Conservation (phyloP, 2,329 filamentous ascomycete species). For the Venturia pyrina region DNA sequence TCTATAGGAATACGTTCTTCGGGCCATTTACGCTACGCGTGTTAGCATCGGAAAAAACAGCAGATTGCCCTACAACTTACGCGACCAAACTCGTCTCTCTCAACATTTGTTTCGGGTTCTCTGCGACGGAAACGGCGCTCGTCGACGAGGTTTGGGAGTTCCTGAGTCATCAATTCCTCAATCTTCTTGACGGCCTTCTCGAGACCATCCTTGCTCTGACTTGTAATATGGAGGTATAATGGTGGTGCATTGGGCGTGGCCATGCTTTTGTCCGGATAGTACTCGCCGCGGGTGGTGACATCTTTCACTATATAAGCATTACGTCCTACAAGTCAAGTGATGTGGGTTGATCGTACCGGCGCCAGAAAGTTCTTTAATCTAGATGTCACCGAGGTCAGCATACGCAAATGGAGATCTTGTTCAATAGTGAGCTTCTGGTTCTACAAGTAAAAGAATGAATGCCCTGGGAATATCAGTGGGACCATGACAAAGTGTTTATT, state of each 20-base stretch:
- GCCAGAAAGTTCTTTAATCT: conserved; percentile 99
- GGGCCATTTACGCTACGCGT: conserved; percentile 84
- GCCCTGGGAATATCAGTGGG: conserved; percentile 50
- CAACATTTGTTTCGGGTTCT: conserved; percentile 62
- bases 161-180: conserved; percentile 90
- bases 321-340: conserved; percentile 30
- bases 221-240: conserved; percentile 89
- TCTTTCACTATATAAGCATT: conserved; percentile 52
- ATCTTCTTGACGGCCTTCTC: conserved; percentile 82
- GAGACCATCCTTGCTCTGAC: conserved; percentile 82
- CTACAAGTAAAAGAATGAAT: conserved; percentile 16
- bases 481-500: conserved; percentile 56
- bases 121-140: conserved; percentile 83
- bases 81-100: conserved; percentile 83
- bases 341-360: conserved; percentile 81
- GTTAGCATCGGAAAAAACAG: conserved; percentile 17
- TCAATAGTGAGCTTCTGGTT: conserved; percentile 36
- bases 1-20: conserved; percentile 89
- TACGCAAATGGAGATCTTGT: conserved; percentile 61
- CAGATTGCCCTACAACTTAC: conserved; percentile 37
- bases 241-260: conserved; percentile 86
- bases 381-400: conserved; percentile 87
- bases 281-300: conserved; percentile 95
- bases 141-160: conserved; percentile 89
- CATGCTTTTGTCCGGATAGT: conserved; percentile 97